Evolutionary conservation across 2,329 filamentous ascomycete genomes (phyloP).

Genomic region (Fusarium dimerum): DNA sequence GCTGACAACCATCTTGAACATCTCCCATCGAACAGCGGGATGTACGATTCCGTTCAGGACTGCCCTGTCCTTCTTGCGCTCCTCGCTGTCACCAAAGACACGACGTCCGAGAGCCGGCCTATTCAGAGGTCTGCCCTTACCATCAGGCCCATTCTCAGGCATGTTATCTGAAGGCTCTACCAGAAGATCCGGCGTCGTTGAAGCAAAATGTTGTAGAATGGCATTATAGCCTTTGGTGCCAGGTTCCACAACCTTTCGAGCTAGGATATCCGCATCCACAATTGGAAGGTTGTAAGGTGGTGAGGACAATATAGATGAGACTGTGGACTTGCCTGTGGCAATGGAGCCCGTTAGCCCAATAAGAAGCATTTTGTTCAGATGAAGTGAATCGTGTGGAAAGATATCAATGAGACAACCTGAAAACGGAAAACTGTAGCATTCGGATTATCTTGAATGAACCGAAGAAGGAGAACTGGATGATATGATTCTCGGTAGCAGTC

Average conservation of each 20-base stretch:
- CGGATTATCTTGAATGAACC: background rate
- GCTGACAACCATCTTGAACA: conserved; percentile 72
- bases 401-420: background rate
- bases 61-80: conserved; percentile 68
- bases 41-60: conserved; percentile 90
- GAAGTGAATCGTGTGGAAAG: background rate
- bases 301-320: conserved; percentile 77
- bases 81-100: conserved; percentile 80
- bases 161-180: conserved; percentile 56
- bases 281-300: conserved; percentile 85
- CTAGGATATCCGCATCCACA: conserved; percentile 90
- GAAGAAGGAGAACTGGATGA: background rate
- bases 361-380: conserved; percentile 68
- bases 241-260: conserved; percentile 91
- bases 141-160: conserved; percentile 54
- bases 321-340: conserved; percentile 96
- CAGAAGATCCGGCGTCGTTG: conserved; percentile 84
- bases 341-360: conserved; percentile 97
- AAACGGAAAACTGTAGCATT: too few species aligned
- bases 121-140: conserved; percentile 76
- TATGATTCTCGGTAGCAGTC: background rate
- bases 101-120: conserved; percentile 79
- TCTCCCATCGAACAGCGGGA: conserved; percentile 81
- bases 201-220: conserved; percentile 79
- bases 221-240: conserved; percentile 81